Conservation (phyloP, 139 green algal genomes). For the Yamagishiella unicocca region DNA sequence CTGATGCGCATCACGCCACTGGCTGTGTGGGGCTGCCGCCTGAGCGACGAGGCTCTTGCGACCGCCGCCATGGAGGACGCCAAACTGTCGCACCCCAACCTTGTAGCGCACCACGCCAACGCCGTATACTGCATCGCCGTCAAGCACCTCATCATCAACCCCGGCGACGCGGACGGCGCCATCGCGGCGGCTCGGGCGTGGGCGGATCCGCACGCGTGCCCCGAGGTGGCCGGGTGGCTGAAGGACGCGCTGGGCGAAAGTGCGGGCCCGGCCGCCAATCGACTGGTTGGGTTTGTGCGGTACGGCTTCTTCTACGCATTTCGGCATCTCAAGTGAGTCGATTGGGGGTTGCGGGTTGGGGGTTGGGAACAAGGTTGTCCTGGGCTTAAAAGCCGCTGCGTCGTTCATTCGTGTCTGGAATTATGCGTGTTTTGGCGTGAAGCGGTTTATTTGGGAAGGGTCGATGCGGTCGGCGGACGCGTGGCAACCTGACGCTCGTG, state of each 20-base stretch:
- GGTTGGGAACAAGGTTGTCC: too few species aligned
- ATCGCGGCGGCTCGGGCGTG: slow-evolving; percentile 48
- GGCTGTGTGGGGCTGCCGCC: slow-evolving; percentile 61
- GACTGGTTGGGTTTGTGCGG: slow-evolving; percentile 50
- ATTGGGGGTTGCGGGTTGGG: neutral
- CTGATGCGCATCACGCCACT: slow-evolving; percentile 60
- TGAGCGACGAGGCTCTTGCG: slow-evolving; percentile 27
- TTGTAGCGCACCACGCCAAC: slow-evolving; percentile 55
- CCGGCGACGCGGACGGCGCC: slow-evolving; percentile 52
- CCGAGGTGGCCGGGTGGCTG: slow-evolving; percentile 51
- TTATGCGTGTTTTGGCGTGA: too few species aligned
- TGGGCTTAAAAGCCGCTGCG: too few species aligned
- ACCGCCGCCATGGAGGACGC: slow-evolving; percentile 37
- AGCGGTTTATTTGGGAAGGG: too few species aligned
- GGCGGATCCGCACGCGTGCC: slow-evolving; percentile 29
- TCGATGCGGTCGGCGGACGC: too few species aligned
- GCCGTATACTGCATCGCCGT: slow-evolving; percentile 66
- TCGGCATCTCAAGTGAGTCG: slow-evolving; percentile 44
- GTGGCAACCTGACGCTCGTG: too few species aligned
- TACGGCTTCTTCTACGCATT: slow-evolving; percentile 66
- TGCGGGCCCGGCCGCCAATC: neutral
- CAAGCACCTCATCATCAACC: slow-evolving; percentile 56
- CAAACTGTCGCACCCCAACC: slow-evolving; percentile 59
- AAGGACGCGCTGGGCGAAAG: slow-evolving; percentile 14
- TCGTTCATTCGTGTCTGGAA: too few species aligned